A percentile compares a stretch with the other conserved stretches of the same genome.
Evolutionary conservation across 352 stramenopile genomes (phyloP).

Genomic region (Pythium phragmiticola): DNA sequence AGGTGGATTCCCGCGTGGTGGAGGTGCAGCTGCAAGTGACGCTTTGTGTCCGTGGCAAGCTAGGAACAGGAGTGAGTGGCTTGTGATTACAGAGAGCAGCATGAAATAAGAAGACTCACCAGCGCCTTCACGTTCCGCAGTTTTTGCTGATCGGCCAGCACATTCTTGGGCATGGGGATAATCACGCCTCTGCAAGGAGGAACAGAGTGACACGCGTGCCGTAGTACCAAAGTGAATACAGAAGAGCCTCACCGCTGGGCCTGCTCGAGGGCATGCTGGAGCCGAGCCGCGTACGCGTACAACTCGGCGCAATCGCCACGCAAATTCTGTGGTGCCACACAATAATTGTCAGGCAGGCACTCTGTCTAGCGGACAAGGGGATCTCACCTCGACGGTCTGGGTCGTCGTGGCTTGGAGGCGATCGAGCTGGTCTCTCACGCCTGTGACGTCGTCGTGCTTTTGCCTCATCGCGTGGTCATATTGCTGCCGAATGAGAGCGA

Average conservation of each 20-base stretch:
- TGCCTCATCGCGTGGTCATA: slow-evolving; percentile 67
- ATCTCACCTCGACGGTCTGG: slow-evolving; percentile 44
- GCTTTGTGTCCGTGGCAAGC: slow-evolving; percentile 44
- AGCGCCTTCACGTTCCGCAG: slow-evolving; percentile 71
- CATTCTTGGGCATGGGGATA: slow-evolving; percentile 53
- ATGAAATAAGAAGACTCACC: slow-evolving; percentile 25
- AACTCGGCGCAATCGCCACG: slow-evolving; percentile 68
- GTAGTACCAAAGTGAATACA: background rate
- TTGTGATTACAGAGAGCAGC: background rate
- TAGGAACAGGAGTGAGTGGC: slow-evolving; percentile 9
- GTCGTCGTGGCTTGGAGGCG: slow-evolving; percentile 37
- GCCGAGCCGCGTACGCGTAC: slow-evolving; percentile 55
- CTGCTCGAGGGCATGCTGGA: slow-evolving; percentile 31
- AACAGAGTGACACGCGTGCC: background rate
- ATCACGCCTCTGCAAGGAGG: slow-evolving; percentile 15
- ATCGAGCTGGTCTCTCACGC: slow-evolving; percentile 35
- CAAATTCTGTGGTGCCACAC: slow-evolving; percentile 38
- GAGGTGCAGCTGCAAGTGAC: slow-evolving; percentile 32
- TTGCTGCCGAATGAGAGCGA: slow-evolving; percentile 71
- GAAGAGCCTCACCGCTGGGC: slow-evolving; percentile 23
- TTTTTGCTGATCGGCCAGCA: slow-evolving; percentile 69
- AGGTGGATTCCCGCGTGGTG: slow-evolving; percentile 11
- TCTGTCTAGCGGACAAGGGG: background rate
- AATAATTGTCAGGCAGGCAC: background rate
- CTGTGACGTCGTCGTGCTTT: slow-evolving; percentile 44